Evolutionary conservation across 495 filamentous ascomycete species (phyloP).

Genomic region (Penicillium crystallinum): DNA sequence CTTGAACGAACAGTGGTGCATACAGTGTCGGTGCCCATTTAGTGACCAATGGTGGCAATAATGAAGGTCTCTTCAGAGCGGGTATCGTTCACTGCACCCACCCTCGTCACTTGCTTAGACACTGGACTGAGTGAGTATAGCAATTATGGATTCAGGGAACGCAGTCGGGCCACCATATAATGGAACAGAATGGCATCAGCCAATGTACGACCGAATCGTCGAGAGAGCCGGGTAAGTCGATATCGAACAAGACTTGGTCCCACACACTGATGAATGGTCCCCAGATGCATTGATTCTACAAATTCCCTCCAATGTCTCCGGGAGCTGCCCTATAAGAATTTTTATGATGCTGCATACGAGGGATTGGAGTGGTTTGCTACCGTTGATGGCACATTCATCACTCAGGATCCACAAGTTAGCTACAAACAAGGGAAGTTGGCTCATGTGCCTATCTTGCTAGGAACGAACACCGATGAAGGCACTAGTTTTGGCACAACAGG

Average conservation of each 20-base stretch:
- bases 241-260: neutral
- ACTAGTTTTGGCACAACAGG: slow-evolving; percentile 42
- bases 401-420: slow-evolving; percentile 35
- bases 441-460: slow-evolving; percentile 42
- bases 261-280: neutral
- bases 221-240: slow-evolving; percentile 24
- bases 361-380: slow-evolving; percentile 38
- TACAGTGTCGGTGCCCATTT: slow-evolving; percentile 37
- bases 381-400: slow-evolving; percentile 49
- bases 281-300: slow-evolving; percentile 49
- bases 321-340: slow-evolving; percentile 47
- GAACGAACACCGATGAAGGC: slow-evolving; percentile 48
- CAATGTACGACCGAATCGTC: slow-evolving; percentile 36
- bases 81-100: slow-evolving; percentile 12
- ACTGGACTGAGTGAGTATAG: slow-evolving; percentile 19
- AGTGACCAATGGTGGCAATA: slow-evolving; percentile 30
- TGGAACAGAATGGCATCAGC: slow-evolving; percentile 38
- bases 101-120: neutral
- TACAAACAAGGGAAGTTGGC: slow-evolving; percentile 30
- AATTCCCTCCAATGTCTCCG: slow-evolving; percentile 63
- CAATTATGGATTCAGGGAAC: slow-evolving; percentile 66
- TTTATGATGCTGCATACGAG: slow-evolving; percentile 48
- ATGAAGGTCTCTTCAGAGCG: slow-evolving; percentile 34
- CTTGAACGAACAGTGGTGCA: slow-evolving; percentile 20
- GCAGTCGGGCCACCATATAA: slow-evolving; percentile 37